Evolutionary conservation across 805 yeast species (phyloP).

Genomic region (Candida ascalaphidarum): DNA sequence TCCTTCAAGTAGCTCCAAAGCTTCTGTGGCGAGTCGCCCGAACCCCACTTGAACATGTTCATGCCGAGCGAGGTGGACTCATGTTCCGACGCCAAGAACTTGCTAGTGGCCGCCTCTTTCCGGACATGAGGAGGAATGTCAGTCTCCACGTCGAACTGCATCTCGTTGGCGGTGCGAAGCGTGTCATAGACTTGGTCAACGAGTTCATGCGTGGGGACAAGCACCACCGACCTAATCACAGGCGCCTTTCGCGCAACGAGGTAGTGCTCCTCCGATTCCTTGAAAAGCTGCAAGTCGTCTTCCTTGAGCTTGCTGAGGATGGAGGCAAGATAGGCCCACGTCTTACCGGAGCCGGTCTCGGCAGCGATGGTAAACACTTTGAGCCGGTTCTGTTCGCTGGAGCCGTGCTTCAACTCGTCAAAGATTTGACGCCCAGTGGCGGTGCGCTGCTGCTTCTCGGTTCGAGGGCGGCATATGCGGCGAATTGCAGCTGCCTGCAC

Average conservation of each 20-base stretch:
- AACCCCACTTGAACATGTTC: constrained; percentile 52
- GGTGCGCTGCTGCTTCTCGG: constrained; percentile 7
- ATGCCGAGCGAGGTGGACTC: constrained; percentile 24
- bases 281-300: constrained; percentile 31
- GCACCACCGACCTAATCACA: constrained; percentile 57
- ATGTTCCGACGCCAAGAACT: constrained; percentile 2
- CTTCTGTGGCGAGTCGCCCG: constrained; percentile 45
- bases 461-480: constrained; percentile 38
- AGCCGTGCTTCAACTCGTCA: too few species aligned
- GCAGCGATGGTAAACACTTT: constrained; percentile 80
- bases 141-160: constrained; percentile 11
- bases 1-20: constrained; percentile 35
- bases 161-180: constrained; percentile 20
- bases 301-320: constrained; percentile 60
- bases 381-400: constrained; percentile 26
- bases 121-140: too few species aligned
- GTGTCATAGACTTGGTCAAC: constrained; percentile 67
- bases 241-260: constrained; percentile 16
- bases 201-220: constrained; percentile 85
- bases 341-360: constrained; percentile 95
- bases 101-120: constrained; percentile 9
- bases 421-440: constrained; percentile 18
- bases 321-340: constrained; percentile 84
- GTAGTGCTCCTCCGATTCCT: constrained; percentile 10
- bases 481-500: constrained; percentile 74